Evolutionary conservation across 169 alveolate genomes (phyloP), one percentile per base, ranked within the genome.

Genomic region (Plasmodium gaboni): DNA sequence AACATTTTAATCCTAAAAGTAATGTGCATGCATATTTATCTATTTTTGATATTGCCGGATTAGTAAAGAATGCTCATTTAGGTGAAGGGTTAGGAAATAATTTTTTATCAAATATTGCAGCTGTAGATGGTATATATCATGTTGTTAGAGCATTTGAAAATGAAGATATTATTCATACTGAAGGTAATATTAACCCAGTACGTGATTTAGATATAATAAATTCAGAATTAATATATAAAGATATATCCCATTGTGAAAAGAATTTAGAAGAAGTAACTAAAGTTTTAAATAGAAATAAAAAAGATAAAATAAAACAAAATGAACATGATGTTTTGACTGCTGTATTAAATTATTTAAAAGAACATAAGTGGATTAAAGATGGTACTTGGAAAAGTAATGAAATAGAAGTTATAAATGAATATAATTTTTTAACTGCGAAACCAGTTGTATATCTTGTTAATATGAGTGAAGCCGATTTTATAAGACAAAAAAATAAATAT

Each of bases 41-140:
- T 10, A 97, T 99, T 48, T 96, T 97, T 74, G 99, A 99, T 92
- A 99, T 99, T 70, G 99, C 99, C 5, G 99, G 99, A 7, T 95
- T 99, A 13, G 99, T 99, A 13, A 97, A 98, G 42, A 99, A 99
- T 50, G 99, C 99, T 12, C 98, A 97, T 74, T 96, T 97, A 68
- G 99, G 99, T 13, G 99, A 98, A 92, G 99, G 99, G 2, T 98
- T 99, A 57, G 99, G 99, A 59, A 98, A 98, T 89, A 99, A 98
- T 57, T 99, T 99, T 95, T 93, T 99, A 64, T 97, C 99, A 9
- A 98, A 99, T 91, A 99, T 99, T 57, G 97, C 97, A 73, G 99
- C 99, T 38, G 98, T 97, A 8, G 99, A 98, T 93, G 99, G 99
- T 69, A 98, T 98, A 65, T 98, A 92, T 88, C 99, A 98, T 76